phyloP scores from a whole-genome alignment of 257 asterid genomes.

The Salvia splendens region DNA sequence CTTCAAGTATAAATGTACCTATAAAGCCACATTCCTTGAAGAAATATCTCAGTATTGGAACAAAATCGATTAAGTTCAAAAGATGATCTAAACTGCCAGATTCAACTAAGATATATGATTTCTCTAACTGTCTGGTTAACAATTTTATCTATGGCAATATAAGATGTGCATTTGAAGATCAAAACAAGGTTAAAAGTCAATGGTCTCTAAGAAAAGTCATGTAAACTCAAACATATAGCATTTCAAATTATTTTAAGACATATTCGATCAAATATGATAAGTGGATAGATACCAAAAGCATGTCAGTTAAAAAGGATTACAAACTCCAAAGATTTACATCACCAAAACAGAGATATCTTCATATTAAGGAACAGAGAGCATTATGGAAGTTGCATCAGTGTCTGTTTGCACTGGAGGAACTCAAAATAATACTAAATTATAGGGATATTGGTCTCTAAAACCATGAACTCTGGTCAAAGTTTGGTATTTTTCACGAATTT shows the following conservation, averaged over 20 bases:
- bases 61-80: too few relatives aligned
- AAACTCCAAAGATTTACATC: conserved; percentile 4
- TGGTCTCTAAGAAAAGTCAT: not conserved
- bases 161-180: conserved; percentile 86
- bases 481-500: too few relatives aligned
- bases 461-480: too few relatives aligned
- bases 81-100: too few relatives aligned
- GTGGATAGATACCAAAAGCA: not conserved
- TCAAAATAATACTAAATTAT: too few relatives aligned
- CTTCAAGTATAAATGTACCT: conserved; percentile 2
- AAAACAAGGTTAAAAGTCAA: conserved; percentile 22
- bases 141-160: conserved; percentile 81
- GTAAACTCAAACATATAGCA: conserved; percentile 7
- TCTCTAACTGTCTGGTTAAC: conserved; percentile 73
- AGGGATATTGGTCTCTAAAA: too few relatives aligned
- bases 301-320: not conserved
- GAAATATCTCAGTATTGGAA: not conserved
- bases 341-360: not conserved
- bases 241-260: not conserved
- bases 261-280: conserved; percentile 11
- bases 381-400: conserved; percentile 1
- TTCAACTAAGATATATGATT: conserved; percentile 21
- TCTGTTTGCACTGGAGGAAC: not conserved
- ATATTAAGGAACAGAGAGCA: not conserved
- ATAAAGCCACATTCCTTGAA: conserved; percentile 20